Evolutionary conservation across 352 stramenopile genomes (phyloP).

Genomic region (Hyaloperonospora brassicae): DNA sequence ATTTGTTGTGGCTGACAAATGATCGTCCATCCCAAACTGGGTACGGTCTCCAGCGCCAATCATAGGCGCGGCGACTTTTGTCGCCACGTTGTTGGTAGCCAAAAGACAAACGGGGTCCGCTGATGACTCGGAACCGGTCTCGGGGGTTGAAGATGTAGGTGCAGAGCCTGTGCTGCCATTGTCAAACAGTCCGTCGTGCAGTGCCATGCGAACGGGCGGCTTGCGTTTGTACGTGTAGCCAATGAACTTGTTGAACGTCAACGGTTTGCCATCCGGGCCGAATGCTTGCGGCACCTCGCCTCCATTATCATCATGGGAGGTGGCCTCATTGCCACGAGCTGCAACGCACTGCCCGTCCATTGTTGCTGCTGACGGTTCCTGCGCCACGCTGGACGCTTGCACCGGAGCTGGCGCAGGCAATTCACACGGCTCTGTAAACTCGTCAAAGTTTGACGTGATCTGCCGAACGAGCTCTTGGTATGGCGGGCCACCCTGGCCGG

Average conservation of each 20-base stretch:
- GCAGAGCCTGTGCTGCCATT: no score
- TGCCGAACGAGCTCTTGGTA: conserved; percentile 88
- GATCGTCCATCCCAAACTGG: no score
- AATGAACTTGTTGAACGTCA: conserved; percentile 89
- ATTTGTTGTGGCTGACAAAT: no score
- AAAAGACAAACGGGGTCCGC: no score
- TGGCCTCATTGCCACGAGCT: conserved; percentile 5
- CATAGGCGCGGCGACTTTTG: no score
- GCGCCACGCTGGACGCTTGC: not conserved
- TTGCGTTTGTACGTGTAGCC: conserved; percentile 90
- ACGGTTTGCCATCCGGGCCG: conserved; percentile 47
- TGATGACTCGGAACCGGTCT: no score
- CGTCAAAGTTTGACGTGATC: conserved; percentile 96
- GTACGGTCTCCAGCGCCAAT: no score
- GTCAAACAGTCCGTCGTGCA: conserved; percentile 72
- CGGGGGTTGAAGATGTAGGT: no score
- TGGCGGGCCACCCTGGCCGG: conserved; percentile 36
- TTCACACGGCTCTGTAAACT: conserved; percentile 88
- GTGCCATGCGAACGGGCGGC: conserved; percentile 66
- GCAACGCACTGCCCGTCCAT: no score
- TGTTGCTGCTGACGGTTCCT: no score
- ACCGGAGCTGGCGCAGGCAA: conserved; percentile 24
- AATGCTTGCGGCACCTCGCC: not conserved
- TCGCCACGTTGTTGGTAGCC: no score
- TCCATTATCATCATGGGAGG: conserved; percentile 14